These are phyloP conservation scores for Allantophomopsis cytisporea DNA, from an alignment of 2,329 filamentous ascomycete species.

Conservation along the genomic window DNA sequence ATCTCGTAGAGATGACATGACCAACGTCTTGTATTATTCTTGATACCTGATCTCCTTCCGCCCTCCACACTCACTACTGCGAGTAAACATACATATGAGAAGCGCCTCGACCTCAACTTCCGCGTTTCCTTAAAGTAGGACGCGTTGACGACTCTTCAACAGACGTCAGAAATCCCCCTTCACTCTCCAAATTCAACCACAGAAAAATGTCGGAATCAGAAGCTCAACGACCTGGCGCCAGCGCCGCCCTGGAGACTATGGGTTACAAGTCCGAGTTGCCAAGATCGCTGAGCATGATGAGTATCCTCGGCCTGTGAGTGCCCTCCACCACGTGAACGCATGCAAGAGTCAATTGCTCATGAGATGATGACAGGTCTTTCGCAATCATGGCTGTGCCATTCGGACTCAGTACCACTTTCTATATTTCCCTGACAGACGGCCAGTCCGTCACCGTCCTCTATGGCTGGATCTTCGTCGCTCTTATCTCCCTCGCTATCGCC, in stretches of 20 bases:
- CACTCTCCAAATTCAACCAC: too few relatives aligned
- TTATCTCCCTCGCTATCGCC: slow-evolving; percentile 50
- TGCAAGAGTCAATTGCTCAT: not conserved
- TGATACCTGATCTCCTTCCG: too few relatives aligned
- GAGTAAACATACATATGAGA: too few relatives aligned
- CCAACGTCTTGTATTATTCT: too few relatives aligned
- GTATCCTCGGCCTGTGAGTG: slow-evolving; percentile 40
- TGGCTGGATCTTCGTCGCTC: slow-evolving; percentile 53
- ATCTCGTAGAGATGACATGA: too few relatives aligned
- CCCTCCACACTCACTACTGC: too few relatives aligned
- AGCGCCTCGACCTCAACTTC: too few relatives aligned
- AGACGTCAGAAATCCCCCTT: too few relatives aligned
- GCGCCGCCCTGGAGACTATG: slow-evolving; percentile 22
- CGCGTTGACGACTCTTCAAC: too few relatives aligned
- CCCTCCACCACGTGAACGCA: not conserved
- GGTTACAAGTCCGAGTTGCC: slow-evolving; percentile 56
- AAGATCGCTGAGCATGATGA: slow-evolving; percentile 54
- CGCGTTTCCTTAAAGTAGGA: too few relatives aligned
- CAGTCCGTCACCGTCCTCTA: slow-evolving; percentile 56
- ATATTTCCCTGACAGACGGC: slow-evolving; percentile 54
- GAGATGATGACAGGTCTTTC: slow-evolving; percentile 34
- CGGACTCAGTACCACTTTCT: slow-evolving; percentile 54
- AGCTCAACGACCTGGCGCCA: slow-evolving; percentile 1
- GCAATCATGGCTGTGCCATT: slow-evolving; percentile 65
- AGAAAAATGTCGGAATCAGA: too few relatives aligned